phyloP scores from a whole-genome alignment of 345 rosid species.

The Melastoma malabathricum region DNA sequence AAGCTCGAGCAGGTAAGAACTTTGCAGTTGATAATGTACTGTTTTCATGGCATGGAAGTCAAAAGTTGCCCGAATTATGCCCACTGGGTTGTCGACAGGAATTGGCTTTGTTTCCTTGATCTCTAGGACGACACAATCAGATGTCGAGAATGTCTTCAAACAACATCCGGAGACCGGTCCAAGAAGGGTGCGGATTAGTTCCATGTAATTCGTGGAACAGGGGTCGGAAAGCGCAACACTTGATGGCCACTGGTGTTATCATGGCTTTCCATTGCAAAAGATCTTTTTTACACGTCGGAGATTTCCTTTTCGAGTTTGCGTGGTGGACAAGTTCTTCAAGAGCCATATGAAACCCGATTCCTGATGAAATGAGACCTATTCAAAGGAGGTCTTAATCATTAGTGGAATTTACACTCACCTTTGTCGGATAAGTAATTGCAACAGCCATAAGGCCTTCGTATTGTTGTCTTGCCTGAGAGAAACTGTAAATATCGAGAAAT shows the following conservation, averaged over 20 bases:
- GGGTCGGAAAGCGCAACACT: too few species aligned
- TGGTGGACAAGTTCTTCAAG: too few species aligned
- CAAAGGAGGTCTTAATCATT: background rate
- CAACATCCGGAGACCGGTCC: constrained; percentile 89
- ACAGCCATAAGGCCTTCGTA: constrained; percentile 95
- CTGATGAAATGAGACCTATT: background rate
- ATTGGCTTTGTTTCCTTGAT: constrained; percentile 81
- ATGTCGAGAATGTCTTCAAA: constrained; percentile 95
- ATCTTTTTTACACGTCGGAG: too few species aligned
- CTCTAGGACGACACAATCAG: constrained; percentile 94
- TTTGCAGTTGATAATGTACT: background rate
- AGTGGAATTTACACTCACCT: constrained; percentile 23
- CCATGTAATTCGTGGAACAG: too few species aligned
- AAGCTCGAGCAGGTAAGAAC: too few species aligned
- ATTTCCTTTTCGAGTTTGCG: too few species aligned
- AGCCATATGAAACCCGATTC: background rate
- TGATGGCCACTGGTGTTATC: too few species aligned
- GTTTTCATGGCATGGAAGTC: background rate
- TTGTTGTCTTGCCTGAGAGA: constrained; percentile 58
- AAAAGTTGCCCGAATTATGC: constrained; percentile 54
- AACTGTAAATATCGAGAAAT: constrained; percentile 23
- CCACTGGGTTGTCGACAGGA: constrained; percentile 82
- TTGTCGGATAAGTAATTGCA: constrained; percentile 91
- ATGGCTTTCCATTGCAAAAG: too few species aligned
- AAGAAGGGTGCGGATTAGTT: background rate